These are phyloP conservation scores for Aspergillus sp. DNA, from an alignment of 2,329 filamentous ascomycete species.

Conservation along the genomic window DNA sequence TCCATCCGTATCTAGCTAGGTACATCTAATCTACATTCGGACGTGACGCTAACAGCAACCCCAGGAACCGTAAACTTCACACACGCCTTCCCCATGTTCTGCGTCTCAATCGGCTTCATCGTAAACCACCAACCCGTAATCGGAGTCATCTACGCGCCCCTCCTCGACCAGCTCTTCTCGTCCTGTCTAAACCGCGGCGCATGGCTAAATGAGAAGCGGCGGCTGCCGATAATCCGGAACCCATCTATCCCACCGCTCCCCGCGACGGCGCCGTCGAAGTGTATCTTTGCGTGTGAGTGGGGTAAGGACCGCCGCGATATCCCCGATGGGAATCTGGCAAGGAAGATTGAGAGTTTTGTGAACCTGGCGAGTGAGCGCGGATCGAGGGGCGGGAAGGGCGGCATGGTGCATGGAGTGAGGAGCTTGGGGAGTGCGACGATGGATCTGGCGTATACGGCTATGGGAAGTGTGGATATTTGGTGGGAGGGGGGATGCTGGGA, in stretches of 20 bases:
- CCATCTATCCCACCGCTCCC: conserved; percentile 64
- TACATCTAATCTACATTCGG: background rate
- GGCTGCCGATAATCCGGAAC: conserved; percentile 62
- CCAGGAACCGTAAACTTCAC: conserved; percentile 74
- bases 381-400: conserved; percentile 64
- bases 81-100: conserved; percentile 79
- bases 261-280: conserved; percentile 63
- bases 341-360: conserved; percentile 72
- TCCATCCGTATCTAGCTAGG: too few species aligned
- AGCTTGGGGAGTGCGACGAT: conserved; percentile 72
- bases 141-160: conserved; percentile 71
- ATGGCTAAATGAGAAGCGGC: conserved; percentile 66
- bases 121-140: conserved; percentile 61
- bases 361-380: conserved; percentile 71
- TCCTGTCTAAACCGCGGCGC: conserved; percentile 66
- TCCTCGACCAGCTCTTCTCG: conserved; percentile 68
- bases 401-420: conserved; percentile 76
- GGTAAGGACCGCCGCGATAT: conserved; percentile 71
- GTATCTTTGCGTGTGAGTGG: conserved; percentile 76
- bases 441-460: conserved; percentile 72
- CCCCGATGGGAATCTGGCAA: conserved; percentile 65
- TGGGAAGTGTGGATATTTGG: conserved; percentile 77
- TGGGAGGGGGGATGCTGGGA: conserved; percentile 83
- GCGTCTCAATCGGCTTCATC: conserved; percentile 72
- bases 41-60: background rate